A percentile compares a stretch with the other conserved stretches of the same genome.
These are phyloP conservation scores for Rhytidhysteron rufulum DNA, from an alignment of 2,329 filamentous ascomycete species.

Conservation along the genomic window DNA sequence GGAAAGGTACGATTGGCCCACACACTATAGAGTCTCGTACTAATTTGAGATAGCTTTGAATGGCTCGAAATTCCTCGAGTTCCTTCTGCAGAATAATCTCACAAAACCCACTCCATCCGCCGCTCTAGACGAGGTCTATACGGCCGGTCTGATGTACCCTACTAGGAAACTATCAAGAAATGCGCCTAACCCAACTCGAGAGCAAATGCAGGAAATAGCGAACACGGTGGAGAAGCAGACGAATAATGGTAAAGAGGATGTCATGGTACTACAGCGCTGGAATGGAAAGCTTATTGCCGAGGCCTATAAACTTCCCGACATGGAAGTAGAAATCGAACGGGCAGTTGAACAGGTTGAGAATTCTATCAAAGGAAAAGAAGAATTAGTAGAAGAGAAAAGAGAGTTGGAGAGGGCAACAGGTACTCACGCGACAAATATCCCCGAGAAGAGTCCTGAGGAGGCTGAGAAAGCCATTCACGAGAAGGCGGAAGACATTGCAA, in stretches of 20 bases:
- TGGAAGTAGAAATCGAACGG: slow-evolving; percentile 53
- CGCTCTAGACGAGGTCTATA: slow-evolving; percentile 72
- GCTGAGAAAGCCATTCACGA: neutral
- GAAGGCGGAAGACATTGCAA: neutral
- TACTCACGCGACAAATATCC: neutral
- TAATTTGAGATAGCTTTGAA: slow-evolving; percentile 55
- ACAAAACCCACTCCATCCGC: slow-evolving; percentile 63
- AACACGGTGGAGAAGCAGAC: slow-evolving; percentile 36
- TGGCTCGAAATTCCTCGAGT: slow-evolving; percentile 81
- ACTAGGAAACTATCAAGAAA: slow-evolving; percentile 38
- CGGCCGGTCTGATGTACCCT: slow-evolving; percentile 45
- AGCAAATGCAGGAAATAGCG: slow-evolving; percentile 38
- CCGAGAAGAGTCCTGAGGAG: neutral
- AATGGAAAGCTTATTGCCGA: slow-evolving; percentile 51
- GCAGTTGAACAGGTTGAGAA: slow-evolving; percentile 50
- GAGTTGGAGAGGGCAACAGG: slow-evolving; percentile 33
- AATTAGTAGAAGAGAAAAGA: slow-evolving; percentile 32
- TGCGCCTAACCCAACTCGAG: slow-evolving; percentile 31
- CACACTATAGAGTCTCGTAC: neutral
- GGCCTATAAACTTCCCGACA: slow-evolving; percentile 45
- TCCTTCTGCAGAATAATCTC: slow-evolving; percentile 66
- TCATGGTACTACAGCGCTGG: slow-evolving; percentile 48
- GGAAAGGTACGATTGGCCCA: slow-evolving; percentile 16
- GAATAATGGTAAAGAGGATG: slow-evolving; percentile 40
- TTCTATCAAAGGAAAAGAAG: slow-evolving; percentile 37